Conservation (phyloP, 106 monocot genomes). For the Triglochin maritima region DNA sequence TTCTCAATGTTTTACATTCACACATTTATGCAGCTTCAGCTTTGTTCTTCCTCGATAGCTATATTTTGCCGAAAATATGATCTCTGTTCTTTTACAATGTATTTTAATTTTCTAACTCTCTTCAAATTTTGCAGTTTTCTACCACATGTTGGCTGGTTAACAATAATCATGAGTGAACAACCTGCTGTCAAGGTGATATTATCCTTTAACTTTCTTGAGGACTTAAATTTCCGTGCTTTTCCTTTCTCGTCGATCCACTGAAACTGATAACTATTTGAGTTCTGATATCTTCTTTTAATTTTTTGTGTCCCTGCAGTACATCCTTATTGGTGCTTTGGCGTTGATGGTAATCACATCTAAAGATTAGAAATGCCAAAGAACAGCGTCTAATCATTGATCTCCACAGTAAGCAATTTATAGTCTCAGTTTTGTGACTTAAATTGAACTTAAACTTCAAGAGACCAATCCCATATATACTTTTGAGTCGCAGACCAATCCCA, state of each 20-base stretch:
- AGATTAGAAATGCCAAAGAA: not conserved
- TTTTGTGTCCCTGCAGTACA: conserved; percentile 5
- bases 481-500: too few relatives aligned
- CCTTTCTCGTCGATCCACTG: not conserved
- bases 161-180: conserved; percentile 65
- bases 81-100: not conserved
- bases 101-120: not conserved
- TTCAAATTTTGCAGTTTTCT: conserved; percentile 34
- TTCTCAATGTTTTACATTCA: not conserved
- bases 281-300: not conserved
- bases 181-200: conserved; percentile 49
- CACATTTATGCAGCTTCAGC: not conserved
- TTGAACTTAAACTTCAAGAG: too few relatives aligned
- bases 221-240: not conserved
- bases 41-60: not conserved
- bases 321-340: conserved; percentile 5
- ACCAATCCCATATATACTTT: too few relatives aligned
- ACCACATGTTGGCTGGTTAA: conserved; percentile 71
- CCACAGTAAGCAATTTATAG: too few relatives aligned
- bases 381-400: too few relatives aligned
- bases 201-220: not conserved
- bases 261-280: not conserved
- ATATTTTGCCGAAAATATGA: too few relatives aligned
- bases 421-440: too few relatives aligned
- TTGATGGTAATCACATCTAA: conserved; percentile 4